Evolutionary conservation across 140 eudicot species (phyloP).

Genomic region (Senecio squalidus): DNA sequence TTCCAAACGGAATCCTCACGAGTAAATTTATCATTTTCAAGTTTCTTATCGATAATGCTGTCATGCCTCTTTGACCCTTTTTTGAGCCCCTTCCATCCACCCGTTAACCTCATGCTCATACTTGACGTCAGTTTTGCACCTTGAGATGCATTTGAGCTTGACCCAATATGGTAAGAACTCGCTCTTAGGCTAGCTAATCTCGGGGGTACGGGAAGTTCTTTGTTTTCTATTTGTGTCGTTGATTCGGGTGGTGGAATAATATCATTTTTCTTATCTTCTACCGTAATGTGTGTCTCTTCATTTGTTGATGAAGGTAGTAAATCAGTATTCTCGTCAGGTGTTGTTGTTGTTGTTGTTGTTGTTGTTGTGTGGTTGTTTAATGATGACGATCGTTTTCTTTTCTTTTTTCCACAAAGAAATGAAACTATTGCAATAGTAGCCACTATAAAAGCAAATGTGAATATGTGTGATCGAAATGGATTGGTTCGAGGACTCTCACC

Average conservation of each 20-base stretch:
- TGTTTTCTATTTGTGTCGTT: slow-evolving; percentile 6
- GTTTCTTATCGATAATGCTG: neutral
- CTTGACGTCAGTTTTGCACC: slow-evolving; percentile 39
- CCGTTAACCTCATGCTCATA: slow-evolving; percentile 50
- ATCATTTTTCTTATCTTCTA: slow-evolving; percentile 1
- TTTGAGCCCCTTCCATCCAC: slow-evolving; percentile 15
- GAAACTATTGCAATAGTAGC: slow-evolving; percentile 38
- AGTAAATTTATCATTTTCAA: slow-evolving; percentile 21
- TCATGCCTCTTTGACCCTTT: slow-evolving; percentile 28
- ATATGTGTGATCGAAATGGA: slow-evolving; percentile 26
- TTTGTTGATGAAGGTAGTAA: slow-evolving; percentile 1
- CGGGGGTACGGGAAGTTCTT: slow-evolving; percentile 41
- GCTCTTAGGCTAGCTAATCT: slow-evolving; percentile 31
- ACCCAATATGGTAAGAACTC: slow-evolving; percentile 25
- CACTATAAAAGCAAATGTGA: slow-evolving; percentile 27
- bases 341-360: slow-evolving; percentile 11
- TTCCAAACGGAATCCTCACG: slow-evolving; percentile 61
- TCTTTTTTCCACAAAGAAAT: slow-evolving; percentile 43
- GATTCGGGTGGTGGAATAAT: slow-evolving; percentile 5
- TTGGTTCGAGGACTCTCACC: slow-evolving; percentile 20
- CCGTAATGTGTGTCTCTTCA: neutral
- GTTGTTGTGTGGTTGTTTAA: neutral
- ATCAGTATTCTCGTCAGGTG: neutral
- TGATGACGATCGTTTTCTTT: slow-evolving; percentile 21
- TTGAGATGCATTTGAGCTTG: slow-evolving; percentile 18